These are phyloP conservation scores for Cytospora leucostoma DNA, from an alignment of 2,329 filamentous ascomycete genomes.

Conservation along the genomic window DNA sequence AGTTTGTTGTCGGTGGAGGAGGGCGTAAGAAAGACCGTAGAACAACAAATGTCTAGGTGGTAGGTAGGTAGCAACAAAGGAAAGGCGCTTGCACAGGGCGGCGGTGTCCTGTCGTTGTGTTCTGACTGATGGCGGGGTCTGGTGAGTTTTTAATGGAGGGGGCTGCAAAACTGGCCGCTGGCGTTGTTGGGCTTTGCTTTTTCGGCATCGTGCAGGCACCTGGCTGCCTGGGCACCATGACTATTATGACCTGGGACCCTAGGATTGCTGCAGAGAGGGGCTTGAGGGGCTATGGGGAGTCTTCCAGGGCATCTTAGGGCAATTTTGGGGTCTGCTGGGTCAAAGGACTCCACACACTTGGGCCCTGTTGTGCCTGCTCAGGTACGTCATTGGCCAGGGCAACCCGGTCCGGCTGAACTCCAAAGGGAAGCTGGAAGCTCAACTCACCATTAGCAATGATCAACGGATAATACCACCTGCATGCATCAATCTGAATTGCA, in stretches of 20 bases:
- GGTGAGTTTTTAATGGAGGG: slow-evolving; percentile 25
- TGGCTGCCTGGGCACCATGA: slow-evolving; percentile 8
- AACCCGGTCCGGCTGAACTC: background rate
- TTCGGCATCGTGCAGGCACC: slow-evolving; percentile 6
- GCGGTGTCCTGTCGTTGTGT: slow-evolving; percentile 5
- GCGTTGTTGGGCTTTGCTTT: background rate
- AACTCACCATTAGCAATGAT: too few species aligned
- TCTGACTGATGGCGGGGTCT: slow-evolving; percentile 25
- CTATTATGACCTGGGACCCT: too few species aligned
- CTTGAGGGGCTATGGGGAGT: background rate
- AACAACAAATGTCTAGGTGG: slow-evolving; percentile 5
- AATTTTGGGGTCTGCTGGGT: background rate
- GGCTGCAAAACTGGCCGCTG: slow-evolving; percentile 16
- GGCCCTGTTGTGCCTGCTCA: background rate
- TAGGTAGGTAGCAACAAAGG: slow-evolving; percentile 3
- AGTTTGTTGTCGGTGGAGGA: slow-evolving; percentile 3
- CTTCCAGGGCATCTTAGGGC: background rate
- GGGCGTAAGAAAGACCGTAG: slow-evolving; percentile 4
- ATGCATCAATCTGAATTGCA: background rate
- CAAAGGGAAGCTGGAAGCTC: background rate
- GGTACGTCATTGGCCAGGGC: background rate
- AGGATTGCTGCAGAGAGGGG: too few species aligned
- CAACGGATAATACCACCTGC: background rate
- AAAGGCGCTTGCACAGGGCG: slow-evolving; percentile 9
- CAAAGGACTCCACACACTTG: background rate